Percentiles rank a stretch among this genome's conserved stretches.
phyloP scores from a whole-genome alignment of 2,329 filamentous ascomycete species.

The Lasiodiplodia gonubiensis region DNA sequence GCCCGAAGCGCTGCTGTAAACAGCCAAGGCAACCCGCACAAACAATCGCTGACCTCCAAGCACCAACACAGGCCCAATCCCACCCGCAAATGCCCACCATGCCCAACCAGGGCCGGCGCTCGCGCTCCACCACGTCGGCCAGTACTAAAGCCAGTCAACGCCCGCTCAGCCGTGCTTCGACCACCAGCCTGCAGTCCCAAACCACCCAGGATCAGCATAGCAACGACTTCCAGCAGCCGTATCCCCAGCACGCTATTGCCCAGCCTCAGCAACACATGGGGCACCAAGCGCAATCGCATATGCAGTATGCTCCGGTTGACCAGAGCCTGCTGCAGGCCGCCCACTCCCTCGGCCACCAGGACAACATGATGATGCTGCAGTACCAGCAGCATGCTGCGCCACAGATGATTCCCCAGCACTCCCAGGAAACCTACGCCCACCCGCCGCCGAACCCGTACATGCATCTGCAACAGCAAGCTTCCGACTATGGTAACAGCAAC shows the following conservation, averaged over 20 bases:
- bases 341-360: slow-evolving; percentile 33
- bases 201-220: slow-evolving; percentile 34
- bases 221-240: slow-evolving; percentile 33
- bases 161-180: slow-evolving; percentile 55
- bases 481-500: slow-evolving; percentile 5
- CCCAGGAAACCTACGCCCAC: slow-evolving; percentile 17
- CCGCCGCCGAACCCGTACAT: slow-evolving; percentile 25
- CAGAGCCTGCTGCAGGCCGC: slow-evolving; percentile 44
- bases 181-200: slow-evolving; percentile 53
- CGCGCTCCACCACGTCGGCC: slow-evolving; percentile 54
- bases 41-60: slow-evolving; percentile 36
- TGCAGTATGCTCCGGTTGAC: slow-evolving; percentile 40
- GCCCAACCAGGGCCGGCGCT: slow-evolving; percentile 48
- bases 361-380: slow-evolving; percentile 23
- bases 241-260: slow-evolving; percentile 33
- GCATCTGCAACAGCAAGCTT: slow-evolving; percentile 19
- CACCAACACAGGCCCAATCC: slow-evolving; percentile 31
- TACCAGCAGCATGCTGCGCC: slow-evolving; percentile 19
- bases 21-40: slow-evolving; percentile 32
- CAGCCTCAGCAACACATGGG: slow-evolving; percentile 35
- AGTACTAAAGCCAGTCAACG: slow-evolving; percentile 51
- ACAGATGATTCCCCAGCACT: slow-evolving; percentile 28
- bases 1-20: slow-evolving; percentile 26
- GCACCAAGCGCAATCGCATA: slow-evolving; percentile 19
- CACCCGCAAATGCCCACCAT: slow-evolving; percentile 34